These are phyloP conservation scores for Stellera chamaejasme DNA, from an alignment of 345 rosid species.

Conservation along the genomic window DNA sequence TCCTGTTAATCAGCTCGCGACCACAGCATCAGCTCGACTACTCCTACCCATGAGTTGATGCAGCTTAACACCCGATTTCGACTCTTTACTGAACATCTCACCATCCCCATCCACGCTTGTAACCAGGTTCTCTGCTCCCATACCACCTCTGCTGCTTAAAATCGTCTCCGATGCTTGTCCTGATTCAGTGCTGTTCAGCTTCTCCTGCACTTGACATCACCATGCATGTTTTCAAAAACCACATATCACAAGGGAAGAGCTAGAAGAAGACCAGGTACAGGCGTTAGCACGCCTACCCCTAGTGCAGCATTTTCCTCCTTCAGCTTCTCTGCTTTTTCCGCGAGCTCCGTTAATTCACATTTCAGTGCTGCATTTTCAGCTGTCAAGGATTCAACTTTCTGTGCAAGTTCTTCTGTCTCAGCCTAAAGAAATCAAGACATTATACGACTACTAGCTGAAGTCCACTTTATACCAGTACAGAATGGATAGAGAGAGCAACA, in stretches of 20 bases:
- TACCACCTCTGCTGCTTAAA: constrained; percentile 14
- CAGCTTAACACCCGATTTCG: constrained; percentile 55
- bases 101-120: constrained; percentile 49
- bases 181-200: constrained; percentile 35
- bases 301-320: constrained; percentile 63
- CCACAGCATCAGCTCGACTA: constrained; percentile 67
- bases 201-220: constrained; percentile 30
- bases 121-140: constrained; percentile 44
- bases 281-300: constrained; percentile 30
- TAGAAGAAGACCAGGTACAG: background rate
- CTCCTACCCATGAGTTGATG: constrained; percentile 71
- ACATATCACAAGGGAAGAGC: no score
- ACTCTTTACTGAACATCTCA: constrained; percentile 34
- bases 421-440: constrained; percentile 36
- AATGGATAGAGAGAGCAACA: background rate
- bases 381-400: constrained; percentile 50
- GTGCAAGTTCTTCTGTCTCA: constrained; percentile 82
- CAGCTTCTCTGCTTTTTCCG: constrained; percentile 62
- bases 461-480: background rate
- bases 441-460: background rate
- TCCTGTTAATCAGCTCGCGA: constrained; percentile 35
- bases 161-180: constrained; percentile 19
- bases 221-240: background rate
- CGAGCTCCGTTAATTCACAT: constrained; percentile 59
- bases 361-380: constrained; percentile 63